Conservation (phyloP, 192 early-diverging fungal species). For the Mortierella alpina region DNA sequence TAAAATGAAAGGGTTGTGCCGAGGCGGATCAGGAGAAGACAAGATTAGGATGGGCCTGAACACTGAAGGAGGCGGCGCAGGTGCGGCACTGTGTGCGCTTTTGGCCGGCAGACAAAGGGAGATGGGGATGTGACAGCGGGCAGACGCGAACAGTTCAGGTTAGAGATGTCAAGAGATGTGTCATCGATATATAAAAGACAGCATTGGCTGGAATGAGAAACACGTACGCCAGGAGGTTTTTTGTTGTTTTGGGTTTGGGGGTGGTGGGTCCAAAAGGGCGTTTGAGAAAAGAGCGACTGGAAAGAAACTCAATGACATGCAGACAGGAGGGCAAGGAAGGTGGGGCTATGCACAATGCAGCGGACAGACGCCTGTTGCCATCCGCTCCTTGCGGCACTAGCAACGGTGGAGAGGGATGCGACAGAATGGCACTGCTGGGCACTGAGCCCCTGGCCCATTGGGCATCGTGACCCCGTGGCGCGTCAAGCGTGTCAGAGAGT, state of each 20-base stretch:
- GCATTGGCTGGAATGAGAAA: too few relatives aligned
- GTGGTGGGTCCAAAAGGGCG: conserved; percentile 13
- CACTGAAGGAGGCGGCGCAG: conserved; percentile 76
- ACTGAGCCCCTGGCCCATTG: too few relatives aligned
- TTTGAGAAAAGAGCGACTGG: background rate
- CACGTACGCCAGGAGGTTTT: background rate
- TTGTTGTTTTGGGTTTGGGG: background rate
- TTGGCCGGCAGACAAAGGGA: background rate
- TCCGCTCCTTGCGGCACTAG: too few relatives aligned
- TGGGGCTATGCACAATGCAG: too few relatives aligned
- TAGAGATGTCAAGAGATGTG: too few relatives aligned
- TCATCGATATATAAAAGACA: too few relatives aligned
- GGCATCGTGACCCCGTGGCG: too few relatives aligned
- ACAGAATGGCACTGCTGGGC: too few relatives aligned
- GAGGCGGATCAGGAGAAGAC: conserved; percentile 28
- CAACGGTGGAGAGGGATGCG: too few relatives aligned
- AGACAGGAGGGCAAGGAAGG: background rate
- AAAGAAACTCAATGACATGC: background rate
- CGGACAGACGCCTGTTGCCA: too few relatives aligned
- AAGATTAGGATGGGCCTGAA: conserved; percentile 71
- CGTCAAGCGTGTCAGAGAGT: too few relatives aligned
- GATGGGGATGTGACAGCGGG: background rate
- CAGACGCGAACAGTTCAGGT: background rate
- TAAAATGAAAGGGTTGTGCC: conserved; percentile 3
- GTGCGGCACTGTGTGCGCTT: conserved; percentile 61